Evolutionary conservation across 106 monocot genomes (phyloP).

Genomic region (Dendrobium officinale): DNA sequence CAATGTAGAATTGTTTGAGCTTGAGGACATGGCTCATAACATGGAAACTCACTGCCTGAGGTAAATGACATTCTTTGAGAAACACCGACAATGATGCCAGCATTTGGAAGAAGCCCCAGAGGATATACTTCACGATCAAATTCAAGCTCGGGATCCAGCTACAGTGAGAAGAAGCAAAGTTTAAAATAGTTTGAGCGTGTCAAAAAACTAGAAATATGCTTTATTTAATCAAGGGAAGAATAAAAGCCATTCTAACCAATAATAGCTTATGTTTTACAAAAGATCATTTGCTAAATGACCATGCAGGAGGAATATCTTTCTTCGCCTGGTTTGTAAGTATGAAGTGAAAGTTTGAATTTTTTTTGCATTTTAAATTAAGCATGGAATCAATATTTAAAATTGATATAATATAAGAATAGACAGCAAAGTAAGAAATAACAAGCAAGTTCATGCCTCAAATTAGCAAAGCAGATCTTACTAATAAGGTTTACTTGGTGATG

Average conservation of each 20-base stretch:
- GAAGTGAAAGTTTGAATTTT: not conserved
- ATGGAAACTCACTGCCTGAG: slow-evolving; percentile 85
- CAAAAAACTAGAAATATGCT: not conserved
- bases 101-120: slow-evolving; percentile 93
- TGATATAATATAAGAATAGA: not conserved
- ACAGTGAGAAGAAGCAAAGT: slow-evolving; percentile 11
- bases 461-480: not conserved
- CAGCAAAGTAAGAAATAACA: not conserved
- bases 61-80: slow-evolving; percentile 96
- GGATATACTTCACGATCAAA: slow-evolving; percentile 99
- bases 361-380: not conserved
- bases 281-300: not conserved
- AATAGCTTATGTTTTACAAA: not conserved
- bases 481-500: no score
- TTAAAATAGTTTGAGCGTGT: not conserved
- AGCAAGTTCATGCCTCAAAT: not conserved
- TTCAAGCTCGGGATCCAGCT: slow-evolving; percentile 99
- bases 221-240: not conserved
- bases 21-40: slow-evolving; percentile 97
- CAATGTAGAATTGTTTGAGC: slow-evolving; percentile 99
- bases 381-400: not conserved
- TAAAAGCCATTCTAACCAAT: not conserved
- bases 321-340: not conserved
- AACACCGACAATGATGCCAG: slow-evolving; percentile 88
- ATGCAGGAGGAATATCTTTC: not conserved